phyloP scores from a whole-genome alignment of 768 basidiomycete genomes.

The Boletus bicolor region DNA sequence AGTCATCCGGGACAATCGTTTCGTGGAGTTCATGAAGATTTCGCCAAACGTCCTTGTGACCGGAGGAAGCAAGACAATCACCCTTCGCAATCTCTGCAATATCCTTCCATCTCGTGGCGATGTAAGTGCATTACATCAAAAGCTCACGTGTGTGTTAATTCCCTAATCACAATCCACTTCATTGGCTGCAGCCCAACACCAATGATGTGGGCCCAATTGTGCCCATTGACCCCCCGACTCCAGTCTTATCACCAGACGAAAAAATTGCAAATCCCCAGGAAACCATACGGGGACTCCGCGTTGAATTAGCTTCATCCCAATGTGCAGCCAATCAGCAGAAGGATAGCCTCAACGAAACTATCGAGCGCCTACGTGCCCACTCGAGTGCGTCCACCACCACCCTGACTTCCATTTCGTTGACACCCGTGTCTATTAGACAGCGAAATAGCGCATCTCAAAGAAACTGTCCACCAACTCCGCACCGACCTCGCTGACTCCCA shows the following conservation, averaged over 20 bases:
- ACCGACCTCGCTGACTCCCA: not conserved
- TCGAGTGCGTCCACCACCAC: not conserved
- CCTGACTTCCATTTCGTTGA: not conserved
- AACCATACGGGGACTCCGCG: not conserved
- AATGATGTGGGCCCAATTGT: not conserved
- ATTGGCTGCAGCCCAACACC: not conserved
- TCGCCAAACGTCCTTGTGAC: constrained; percentile 4
- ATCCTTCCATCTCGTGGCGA: not conserved
- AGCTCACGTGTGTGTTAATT: too few relatives aligned
- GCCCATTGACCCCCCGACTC: not conserved
- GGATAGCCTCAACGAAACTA: not conserved
- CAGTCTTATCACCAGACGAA: not conserved
- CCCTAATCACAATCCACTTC: not conserved
- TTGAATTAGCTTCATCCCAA: not conserved
- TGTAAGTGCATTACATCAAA: not conserved
- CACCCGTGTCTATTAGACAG: not conserved
- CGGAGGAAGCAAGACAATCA: not conserved
- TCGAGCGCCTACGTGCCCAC: not conserved
- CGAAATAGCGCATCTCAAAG: not conserved
- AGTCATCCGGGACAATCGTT: not conserved
- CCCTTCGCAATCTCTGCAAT: not conserved
- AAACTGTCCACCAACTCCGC: not conserved
- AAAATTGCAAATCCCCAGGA: not conserved
- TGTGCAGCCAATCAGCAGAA: too few relatives aligned
- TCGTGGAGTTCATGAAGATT: constrained; percentile 1